phyloP scores from a whole-genome alignment of 2,329 filamentous ascomycete species.

The Coniochaeta pulveracea region DNA sequence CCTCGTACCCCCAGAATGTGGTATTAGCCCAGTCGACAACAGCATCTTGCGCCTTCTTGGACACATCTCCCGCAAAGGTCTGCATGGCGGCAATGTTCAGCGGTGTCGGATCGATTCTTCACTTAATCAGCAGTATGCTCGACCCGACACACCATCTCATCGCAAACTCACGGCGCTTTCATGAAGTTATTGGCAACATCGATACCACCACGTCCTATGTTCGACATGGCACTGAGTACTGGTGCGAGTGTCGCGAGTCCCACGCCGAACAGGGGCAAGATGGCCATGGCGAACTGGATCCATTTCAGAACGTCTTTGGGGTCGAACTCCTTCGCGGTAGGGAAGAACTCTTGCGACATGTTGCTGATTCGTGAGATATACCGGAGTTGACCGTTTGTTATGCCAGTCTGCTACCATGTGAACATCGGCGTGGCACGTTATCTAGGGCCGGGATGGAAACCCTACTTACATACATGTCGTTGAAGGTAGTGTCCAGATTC shows the following conservation, averaged over 20 bases:
- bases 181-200: conserved; percentile 2
- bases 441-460: not conserved
- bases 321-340: not conserved
- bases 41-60: conserved; percentile 3
- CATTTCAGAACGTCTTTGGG: conserved; percentile 1
- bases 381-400: conserved; percentile 2
- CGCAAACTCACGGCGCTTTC: conserved; percentile 1
- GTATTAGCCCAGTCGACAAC: conserved; percentile 1
- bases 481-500: conserved; percentile 2
- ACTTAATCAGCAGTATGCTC: too few species aligned
- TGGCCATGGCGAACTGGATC: conserved; percentile 2
- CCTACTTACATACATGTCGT: conserved; percentile 3
- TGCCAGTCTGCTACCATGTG: conserved; percentile 2
- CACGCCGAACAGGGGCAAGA: conserved; percentile 2
- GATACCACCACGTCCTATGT: not conserved
- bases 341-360: conserved; percentile 4
- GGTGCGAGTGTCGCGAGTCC: not conserved
- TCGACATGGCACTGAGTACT: not conserved
- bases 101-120: not conserved
- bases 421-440: too few species aligned
- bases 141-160: too few species aligned
- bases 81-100: not conserved
- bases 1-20: conserved; percentile 3
- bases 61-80: conserved; percentile 1
- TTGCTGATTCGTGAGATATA: conserved; percentile 4